phyloP scores from a whole-genome alignment of 371 early-diverging fungal species.

The Mycotypha africana region DNA sequence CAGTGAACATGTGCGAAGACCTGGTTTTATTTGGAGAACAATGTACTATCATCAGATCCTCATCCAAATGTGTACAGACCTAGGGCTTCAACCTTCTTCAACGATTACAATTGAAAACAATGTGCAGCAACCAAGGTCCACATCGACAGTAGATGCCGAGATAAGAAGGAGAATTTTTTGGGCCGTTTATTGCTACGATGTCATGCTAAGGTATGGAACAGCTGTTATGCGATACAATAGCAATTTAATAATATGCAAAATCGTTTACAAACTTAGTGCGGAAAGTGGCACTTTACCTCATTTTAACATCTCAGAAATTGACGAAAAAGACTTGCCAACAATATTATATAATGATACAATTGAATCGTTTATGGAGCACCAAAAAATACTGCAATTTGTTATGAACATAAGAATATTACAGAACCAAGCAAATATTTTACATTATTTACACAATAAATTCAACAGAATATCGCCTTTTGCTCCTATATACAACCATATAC shows the following conservation, averaged over 20 bases:
- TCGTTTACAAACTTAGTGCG: constrained; percentile 14
- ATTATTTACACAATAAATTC: constrained; percentile 9
- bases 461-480: not conserved
- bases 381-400: constrained; percentile 18
- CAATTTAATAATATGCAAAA: too few relatives aligned
- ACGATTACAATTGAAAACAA: too few relatives aligned
- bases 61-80: constrained; percentile 22
- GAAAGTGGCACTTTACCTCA: constrained; percentile 18
- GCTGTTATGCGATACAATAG: too few relatives aligned
- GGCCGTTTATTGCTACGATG: constrained; percentile 27
- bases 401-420: constrained; percentile 10
- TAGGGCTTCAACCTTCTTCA: too few relatives aligned
- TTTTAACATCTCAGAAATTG: constrained; percentile 4
- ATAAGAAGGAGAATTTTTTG: constrained; percentile 24
- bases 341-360: constrained; percentile 13
- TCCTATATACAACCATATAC: too few relatives aligned
- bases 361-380: constrained; percentile 5
- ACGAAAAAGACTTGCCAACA: constrained; percentile 12
- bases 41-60: constrained; percentile 22
- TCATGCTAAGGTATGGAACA: constrained; percentile 24
- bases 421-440: constrained; percentile 12
- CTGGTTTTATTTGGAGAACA: constrained; percentile 25
- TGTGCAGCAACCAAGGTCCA: too few relatives aligned
- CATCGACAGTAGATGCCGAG: constrained; percentile 8
- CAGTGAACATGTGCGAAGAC: constrained; percentile 28